Base-by-base conservation (phyloP, 2,329 filamentous ascomycete species). In the Alternaria brassicae region DNA sequence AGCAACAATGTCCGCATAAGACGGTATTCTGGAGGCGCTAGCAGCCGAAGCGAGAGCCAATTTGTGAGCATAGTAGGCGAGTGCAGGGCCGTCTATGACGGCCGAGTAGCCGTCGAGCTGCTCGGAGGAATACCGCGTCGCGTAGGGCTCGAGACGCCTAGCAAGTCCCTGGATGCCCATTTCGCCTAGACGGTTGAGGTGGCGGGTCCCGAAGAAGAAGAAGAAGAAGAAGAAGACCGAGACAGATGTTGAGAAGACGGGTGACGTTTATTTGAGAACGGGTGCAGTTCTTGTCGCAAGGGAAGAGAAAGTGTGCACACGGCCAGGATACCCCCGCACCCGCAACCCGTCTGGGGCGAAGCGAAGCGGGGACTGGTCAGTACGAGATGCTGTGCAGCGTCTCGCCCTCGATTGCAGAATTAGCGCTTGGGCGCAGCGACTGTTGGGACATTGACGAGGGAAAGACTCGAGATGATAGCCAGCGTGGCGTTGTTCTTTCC, bases 31-130 rank as follows among this genome's bases (percentile, higher is more conserved):
- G 4, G 63, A 48, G 15, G 59, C 61, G 41, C 62, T 63, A 48
- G 57, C 37, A 76, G 77, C 19, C 75, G 70, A 17, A 60, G 58
- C 27, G 17, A 86, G 77, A 50, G 87, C 81, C 44, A 73, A 53
- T 36, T 68, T 72, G 60, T 90, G 87, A 39, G 93, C 81, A 74
- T 91, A 85, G 73, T 94, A 90, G 1, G 92, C 91, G 25, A 96
- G 79, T 2, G 88, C 89, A 4, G 93, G 92, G 0, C 92, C 93
- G 73, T 97, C 93, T 56, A 96, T 86, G 42, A 88, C 65, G 21
- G 72, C 74, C 3, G 61, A 56, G 44, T 70, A 73, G 12, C 70
- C 72, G 44, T 66, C 37, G 25, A 76, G 60, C 15, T 72, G 60
- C 28, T 67, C 42, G 21, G 60, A 50, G 9, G 66, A 65, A 56